Base-by-base conservation (phyloP, 1,284 basidiomycete species). In the Trametes pubescens region DNA sequence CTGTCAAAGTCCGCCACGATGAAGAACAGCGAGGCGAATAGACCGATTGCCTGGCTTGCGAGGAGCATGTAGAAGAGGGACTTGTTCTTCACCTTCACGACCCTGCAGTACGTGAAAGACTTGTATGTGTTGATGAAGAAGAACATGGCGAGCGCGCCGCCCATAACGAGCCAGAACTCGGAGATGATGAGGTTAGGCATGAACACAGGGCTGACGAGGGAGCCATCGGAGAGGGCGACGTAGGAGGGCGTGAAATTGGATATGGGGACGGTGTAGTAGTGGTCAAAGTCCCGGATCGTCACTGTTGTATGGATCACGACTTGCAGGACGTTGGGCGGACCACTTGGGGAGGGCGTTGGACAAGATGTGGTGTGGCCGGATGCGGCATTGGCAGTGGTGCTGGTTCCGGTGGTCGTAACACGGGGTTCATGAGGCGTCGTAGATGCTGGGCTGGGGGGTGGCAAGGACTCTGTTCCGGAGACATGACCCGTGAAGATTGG, bases 21-120 rank as follows among this genome's bases (percentile, higher is more conserved):
- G 32, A 82, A 64, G 18, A 83, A 77, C 26, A 82, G 70, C 56
- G 84, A 75, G 29, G 80, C 78, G 32, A 83, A 66, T 0, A 84
- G 80, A 4, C 83, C 86, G 16, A 88, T 74, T 4, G 86, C 62
- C 71, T 90, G 88, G 69, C 86, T 88, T 51, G 78, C 69, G 52
- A 86, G 82, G 63, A 84, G 81, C 54, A 81, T 77, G 73, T 81
- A 88, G 72, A 84, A 89, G 57, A 85, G 82, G 10, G 74, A 82
- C 78, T 84, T 91, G 77, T 82, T 87, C 79, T 84, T 90, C 69
- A 84, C 85, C 77, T 76, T 87, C 49, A 79, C 86, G 61, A 82
- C 76, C 32, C 83, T 79, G 46, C 88, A 72, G 73, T 86, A 90
- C 65, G 81, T 78, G 43, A 79, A 75, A 14, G 85, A 81, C 60